A percentile compares a stretch with the other conserved stretches of the same genome.
phyloP scores from a whole-genome alignment of 129 eudicot genomes.

The Arctium lappa region DNA sequence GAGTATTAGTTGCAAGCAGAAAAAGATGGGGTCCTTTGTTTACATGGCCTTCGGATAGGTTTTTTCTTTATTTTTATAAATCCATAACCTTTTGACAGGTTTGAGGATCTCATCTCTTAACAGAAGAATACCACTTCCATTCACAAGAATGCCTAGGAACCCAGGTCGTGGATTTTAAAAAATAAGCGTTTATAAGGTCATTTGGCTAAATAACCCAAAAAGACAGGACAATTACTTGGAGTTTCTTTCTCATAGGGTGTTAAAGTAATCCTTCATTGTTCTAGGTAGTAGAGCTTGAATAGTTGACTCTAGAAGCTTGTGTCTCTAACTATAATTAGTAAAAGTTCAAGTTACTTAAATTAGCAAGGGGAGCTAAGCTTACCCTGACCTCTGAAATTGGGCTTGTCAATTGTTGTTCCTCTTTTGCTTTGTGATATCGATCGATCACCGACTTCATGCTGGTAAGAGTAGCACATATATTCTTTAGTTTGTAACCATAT shows the following conservation, averaged over 20 bases:
- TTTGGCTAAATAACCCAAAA: not conserved
- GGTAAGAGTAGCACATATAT: constrained; percentile 29
- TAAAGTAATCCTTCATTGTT: not conserved
- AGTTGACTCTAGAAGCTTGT: not conserved
- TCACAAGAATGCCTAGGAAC: not conserved
- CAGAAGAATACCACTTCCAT: not conserved
- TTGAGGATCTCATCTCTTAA: not conserved
- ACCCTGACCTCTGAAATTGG: constrained; percentile 77
- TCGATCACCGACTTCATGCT: constrained; percentile 87
- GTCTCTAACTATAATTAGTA: not conserved
- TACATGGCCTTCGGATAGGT: no score
- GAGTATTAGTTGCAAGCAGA: not conserved
- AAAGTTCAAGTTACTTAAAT: not conserved
- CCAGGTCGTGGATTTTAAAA: not conserved
- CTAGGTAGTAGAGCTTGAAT: not conserved
- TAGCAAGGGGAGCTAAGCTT: constrained; percentile 17
- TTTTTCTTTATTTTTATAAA: no score
- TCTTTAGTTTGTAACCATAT: constrained; percentile 13
- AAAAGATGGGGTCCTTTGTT: no score
- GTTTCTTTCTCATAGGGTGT: not conserved
- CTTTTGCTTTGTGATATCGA: constrained; percentile 74
- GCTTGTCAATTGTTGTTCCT: constrained; percentile 49
- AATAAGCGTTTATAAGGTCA: not conserved
- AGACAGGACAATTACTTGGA: not conserved
- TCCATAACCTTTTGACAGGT: no score